phyloP scores from a whole-genome alignment of 306 rosid genomes.

The Vigna angularis region DNA sequence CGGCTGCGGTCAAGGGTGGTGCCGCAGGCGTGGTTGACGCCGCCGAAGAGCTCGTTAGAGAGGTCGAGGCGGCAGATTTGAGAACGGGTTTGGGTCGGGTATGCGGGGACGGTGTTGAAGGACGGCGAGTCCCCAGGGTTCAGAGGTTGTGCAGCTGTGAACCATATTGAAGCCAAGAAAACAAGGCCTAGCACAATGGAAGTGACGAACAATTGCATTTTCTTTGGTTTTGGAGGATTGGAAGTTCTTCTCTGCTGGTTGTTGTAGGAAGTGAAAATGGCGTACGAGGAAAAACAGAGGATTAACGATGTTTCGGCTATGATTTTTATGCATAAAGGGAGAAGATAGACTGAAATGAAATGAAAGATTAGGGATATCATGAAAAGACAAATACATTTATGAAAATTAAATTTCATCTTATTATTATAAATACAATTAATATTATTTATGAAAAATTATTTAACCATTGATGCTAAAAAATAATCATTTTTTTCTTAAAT shows the following conservation, averaged over 20 bases:
- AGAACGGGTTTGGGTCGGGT: slow-evolving; percentile 58
- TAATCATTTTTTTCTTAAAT: too few relatives aligned
- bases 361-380: too few relatives aligned
- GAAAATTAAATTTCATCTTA: too few relatives aligned
- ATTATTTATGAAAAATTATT: too few relatives aligned
- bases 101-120: slow-evolving; percentile 68
- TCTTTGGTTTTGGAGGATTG: background rate
- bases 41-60: slow-evolving; percentile 86
- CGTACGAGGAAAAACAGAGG: background rate
- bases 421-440: too few relatives aligned
- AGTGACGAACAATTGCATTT: slow-evolving; percentile 40
- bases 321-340: background rate
- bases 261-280: background rate
- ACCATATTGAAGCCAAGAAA: slow-evolving; percentile 13
- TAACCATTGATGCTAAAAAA: too few relatives aligned
- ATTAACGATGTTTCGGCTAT: background rate
- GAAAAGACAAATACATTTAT: too few relatives aligned
- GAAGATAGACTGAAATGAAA: too few relatives aligned
- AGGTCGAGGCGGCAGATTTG: slow-evolving; percentile 77
- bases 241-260: background rate
- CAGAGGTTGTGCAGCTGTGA: slow-evolving; percentile 17
- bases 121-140: slow-evolving; percentile 27
- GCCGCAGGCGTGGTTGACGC: slow-evolving; percentile 72
- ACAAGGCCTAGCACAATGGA: slow-evolving; percentile 16
- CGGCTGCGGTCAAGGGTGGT: slow-evolving; percentile 77